Evolutionary conservation across 805 yeast genomes (phyloP).

Genomic region (Cyberlindnera samutprakarnensis): DNA sequence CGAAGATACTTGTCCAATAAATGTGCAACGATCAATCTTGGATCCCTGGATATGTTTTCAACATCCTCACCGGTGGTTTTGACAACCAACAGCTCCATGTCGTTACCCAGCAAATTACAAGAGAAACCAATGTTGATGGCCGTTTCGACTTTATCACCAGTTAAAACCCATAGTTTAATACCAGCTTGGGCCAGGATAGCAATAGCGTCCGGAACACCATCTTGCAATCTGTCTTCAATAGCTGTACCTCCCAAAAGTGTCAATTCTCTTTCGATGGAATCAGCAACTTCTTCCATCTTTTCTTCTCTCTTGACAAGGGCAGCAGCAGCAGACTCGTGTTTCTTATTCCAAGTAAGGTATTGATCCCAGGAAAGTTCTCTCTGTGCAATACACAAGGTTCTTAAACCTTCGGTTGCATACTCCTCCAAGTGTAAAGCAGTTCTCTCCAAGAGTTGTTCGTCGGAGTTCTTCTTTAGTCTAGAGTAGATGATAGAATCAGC

Average conservation of each 20-base stretch:
- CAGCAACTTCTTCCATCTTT: slow-evolving; percentile 67
- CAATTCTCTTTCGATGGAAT: slow-evolving; percentile 60
- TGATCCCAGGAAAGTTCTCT: slow-evolving; percentile 56
- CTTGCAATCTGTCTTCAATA: slow-evolving; percentile 78
- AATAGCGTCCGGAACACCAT: slow-evolving; percentile 81
- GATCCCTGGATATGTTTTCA: slow-evolving; percentile 34
- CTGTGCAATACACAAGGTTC: slow-evolving; percentile 77
- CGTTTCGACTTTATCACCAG: slow-evolving; percentile 87
- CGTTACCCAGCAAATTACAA: slow-evolving; percentile 67
- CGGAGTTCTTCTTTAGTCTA: slow-evolving; percentile 45
- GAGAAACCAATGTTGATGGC: slow-evolving; percentile 85
- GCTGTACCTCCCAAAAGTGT: slow-evolving; percentile 76
- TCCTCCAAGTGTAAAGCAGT: slow-evolving; percentile 73
- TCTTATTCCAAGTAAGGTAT: slow-evolving; percentile 55
- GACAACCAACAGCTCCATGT: slow-evolving; percentile 66
- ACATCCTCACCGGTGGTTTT: slow-evolving; percentile 52
- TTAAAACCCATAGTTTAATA: slow-evolving; percentile 77
- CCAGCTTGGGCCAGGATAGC: slow-evolving; percentile 66
- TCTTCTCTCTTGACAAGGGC: slow-evolving; percentile 60
- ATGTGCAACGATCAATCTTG: slow-evolving; percentile 34
- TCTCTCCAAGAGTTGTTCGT: slow-evolving; percentile 39
- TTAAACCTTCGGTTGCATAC: slow-evolving; percentile 75
- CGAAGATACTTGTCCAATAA: slow-evolving; percentile 45
- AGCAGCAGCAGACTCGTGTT: slow-evolving; percentile 59
- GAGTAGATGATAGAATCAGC: slow-evolving; percentile 77